Conservation (phyloP, 2,329 filamentous ascomycete genomes). For the Shiraia bambusicola region DNA sequence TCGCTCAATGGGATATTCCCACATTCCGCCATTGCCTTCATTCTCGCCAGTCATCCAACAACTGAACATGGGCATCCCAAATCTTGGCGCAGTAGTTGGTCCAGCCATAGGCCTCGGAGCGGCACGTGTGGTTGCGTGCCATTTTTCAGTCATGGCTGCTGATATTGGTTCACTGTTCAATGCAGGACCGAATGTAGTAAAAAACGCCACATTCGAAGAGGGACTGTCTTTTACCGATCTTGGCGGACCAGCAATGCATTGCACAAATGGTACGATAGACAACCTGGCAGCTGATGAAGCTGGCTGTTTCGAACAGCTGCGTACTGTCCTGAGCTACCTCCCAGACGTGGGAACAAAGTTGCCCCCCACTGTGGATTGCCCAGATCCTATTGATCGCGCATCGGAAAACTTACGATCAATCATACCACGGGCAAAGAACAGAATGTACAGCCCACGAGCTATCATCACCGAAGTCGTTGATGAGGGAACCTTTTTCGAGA, state of each 20-base stretch:
- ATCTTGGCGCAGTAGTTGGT: slow-evolving; percentile 63
- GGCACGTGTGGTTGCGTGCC: slow-evolving; percentile 61
- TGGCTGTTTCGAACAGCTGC: slow-evolving; percentile 63
- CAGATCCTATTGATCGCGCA: slow-evolving; percentile 54
- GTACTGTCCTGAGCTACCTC: slow-evolving; percentile 58
- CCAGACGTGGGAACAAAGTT: slow-evolving; percentile 59
- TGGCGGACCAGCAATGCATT: slow-evolving; percentile 63
- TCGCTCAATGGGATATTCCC: slow-evolving; percentile 57
- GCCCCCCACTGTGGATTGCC: slow-evolving; percentile 52
- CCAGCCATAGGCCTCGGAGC: slow-evolving; percentile 66
- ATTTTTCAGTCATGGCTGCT: slow-evolving; percentile 67
- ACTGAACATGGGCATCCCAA: slow-evolving; percentile 64
- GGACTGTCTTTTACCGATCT: slow-evolving; percentile 60
- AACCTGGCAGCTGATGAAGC: slow-evolving; percentile 62
- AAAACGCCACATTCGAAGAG: slow-evolving; percentile 65
- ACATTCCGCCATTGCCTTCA: slow-evolving; percentile 59
- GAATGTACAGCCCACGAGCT: slow-evolving; percentile 62
- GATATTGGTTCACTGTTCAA: slow-evolving; percentile 65
- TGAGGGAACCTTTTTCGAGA: slow-evolving; percentile 61
- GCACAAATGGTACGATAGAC: slow-evolving; percentile 66
- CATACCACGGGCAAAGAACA: slow-evolving; percentile 58
- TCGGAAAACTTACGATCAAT: slow-evolving; percentile 56
- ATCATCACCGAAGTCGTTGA: slow-evolving; percentile 62
- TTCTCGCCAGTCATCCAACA: slow-evolving; percentile 59
- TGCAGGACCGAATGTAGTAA: slow-evolving; percentile 64